Conservation (phyloP, 768 basidiomycete genomes). For the Phylloporus scabripes region DNA sequence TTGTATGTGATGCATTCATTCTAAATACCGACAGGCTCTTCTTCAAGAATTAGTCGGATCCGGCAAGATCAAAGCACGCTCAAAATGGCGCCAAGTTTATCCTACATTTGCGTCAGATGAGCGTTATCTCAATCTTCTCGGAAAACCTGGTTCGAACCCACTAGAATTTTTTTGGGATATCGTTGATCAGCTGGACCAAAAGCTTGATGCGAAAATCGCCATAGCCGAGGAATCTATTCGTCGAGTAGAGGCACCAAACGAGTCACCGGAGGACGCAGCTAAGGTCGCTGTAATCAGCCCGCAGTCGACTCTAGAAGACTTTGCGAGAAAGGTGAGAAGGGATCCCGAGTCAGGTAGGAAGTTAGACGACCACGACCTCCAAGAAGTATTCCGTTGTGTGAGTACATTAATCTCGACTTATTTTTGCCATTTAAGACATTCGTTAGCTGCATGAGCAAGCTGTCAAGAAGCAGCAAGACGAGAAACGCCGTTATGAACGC, state of each 20-base stretch:
- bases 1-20: neutral
- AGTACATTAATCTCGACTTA: conserved; percentile 18
- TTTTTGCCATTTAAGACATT: conserved; percentile 7
- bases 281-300: conserved; percentile 37
- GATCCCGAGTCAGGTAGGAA: conserved; percentile 48
- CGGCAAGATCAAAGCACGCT: conserved; percentile 69
- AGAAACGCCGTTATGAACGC: conserved; percentile 81
- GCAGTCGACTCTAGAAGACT: conserved; percentile 64
- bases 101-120: conserved; percentile 69
- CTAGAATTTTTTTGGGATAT: conserved; percentile 95
- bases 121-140: conserved; percentile 84
- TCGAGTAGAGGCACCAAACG: conserved; percentile 33
- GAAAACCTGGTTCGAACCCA: conserved; percentile 91
- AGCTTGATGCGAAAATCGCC: conserved; percentile 74
- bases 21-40: conserved; percentile 45
- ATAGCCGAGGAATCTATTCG: conserved; percentile 58
- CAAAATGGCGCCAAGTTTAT: conserved; percentile 91
- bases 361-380: conserved; percentile 49
- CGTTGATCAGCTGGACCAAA: conserved; percentile 83
- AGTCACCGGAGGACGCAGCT: conserved; percentile 26
- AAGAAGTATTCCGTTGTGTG: conserved; percentile 59
- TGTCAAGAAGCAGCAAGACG: conserved; percentile 73
- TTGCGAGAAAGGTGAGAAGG: conserved; percentile 49
- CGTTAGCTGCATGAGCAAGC: conserved; percentile 66
- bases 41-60: conserved; percentile 61